Conservation (phyloP, 345 rosid genomes). For the Gossypium turneri region DNA sequence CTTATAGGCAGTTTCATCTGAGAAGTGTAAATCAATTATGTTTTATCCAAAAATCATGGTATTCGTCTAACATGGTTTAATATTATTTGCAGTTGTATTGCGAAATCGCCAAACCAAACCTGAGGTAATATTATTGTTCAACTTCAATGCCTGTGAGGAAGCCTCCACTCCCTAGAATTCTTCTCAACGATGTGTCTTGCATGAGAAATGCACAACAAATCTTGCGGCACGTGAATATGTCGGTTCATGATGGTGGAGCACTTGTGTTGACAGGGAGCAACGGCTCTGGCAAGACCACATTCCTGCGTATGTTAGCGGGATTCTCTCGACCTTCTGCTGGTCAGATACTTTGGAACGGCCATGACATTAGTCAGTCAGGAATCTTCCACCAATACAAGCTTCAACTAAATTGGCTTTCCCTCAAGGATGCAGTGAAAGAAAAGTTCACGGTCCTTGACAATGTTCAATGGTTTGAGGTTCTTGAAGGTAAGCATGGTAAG, state of each 20-base stretch:
- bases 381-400: slow-evolving; percentile 88
- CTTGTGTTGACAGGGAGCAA: slow-evolving; percentile 74
- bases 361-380: slow-evolving; percentile 65
- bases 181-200: slow-evolving; percentile 85
- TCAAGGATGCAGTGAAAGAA: slow-evolving; percentile 73
- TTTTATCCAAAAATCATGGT: too few relatives aligned
- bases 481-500: slow-evolving; percentile 70
- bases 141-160: slow-evolving; percentile 38
- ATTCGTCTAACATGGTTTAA: too few relatives aligned
- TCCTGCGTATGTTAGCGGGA: slow-evolving; percentile 83
- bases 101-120: too few relatives aligned
- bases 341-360: slow-evolving; percentile 89
- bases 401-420: slow-evolving; percentile 87
- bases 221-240: slow-evolving; percentile 64
- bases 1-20: too few relatives aligned
- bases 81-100: too few relatives aligned
- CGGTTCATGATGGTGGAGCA: slow-evolving; percentile 79
- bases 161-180: slow-evolving; percentile 62
- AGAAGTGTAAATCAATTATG: too few relatives aligned
- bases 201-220: slow-evolving; percentile 93
- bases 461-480: slow-evolving; percentile 81
- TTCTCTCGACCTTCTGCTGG: slow-evolving; percentile 83
- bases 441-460: slow-evolving; percentile 67
- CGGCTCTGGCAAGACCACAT: slow-evolving; percentile 77
- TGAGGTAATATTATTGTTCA: too few relatives aligned